Percentiles rank a stretch among this genome's conserved stretches.
Conservation (phyloP, 441 rosid species). For the Erodium moschatum region DNA sequence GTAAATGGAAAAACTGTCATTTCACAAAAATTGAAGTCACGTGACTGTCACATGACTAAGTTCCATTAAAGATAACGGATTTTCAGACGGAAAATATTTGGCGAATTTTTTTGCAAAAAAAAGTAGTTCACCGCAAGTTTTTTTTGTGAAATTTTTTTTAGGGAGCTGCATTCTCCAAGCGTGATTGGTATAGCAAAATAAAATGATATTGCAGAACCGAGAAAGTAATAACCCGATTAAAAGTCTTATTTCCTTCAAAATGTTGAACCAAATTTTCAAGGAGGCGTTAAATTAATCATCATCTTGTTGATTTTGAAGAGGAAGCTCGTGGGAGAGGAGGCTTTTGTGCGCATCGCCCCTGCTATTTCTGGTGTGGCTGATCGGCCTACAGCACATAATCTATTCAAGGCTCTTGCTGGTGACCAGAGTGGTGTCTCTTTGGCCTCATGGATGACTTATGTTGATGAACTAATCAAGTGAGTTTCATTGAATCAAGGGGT, state of each 20-base stretch:
- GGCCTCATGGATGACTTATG: conserved; percentile 66
- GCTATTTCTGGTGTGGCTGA: conserved; percentile 88
- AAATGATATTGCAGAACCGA: background rate
- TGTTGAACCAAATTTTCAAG: background rate
- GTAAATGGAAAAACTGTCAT: no score
- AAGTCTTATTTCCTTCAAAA: background rate
- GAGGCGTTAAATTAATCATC: conserved; percentile 13
- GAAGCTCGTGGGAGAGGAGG: conserved; percentile 62
- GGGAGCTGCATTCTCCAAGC: no score
- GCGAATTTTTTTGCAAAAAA: no score
- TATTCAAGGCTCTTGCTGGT: conserved; percentile 72
- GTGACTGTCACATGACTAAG: no score
- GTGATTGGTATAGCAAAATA: background rate
- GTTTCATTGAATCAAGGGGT: conserved; percentile 19
- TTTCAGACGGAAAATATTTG: no score
- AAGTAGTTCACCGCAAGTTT: no score
- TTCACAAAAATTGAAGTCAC: no score
- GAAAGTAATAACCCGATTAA: background rate
- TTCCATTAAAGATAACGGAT: no score
- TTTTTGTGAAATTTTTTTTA: no score
- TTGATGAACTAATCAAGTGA: conserved; percentile 86
- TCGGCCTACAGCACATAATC: conserved; percentile 70
- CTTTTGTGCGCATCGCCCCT: conserved; percentile 83
- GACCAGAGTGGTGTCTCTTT: conserved; percentile 61
- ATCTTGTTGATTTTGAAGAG: conserved; percentile 42